Base-by-base conservation (phyloP, 805 yeast genomes). In the Tetrapisispora iriomotensis region DNA sequence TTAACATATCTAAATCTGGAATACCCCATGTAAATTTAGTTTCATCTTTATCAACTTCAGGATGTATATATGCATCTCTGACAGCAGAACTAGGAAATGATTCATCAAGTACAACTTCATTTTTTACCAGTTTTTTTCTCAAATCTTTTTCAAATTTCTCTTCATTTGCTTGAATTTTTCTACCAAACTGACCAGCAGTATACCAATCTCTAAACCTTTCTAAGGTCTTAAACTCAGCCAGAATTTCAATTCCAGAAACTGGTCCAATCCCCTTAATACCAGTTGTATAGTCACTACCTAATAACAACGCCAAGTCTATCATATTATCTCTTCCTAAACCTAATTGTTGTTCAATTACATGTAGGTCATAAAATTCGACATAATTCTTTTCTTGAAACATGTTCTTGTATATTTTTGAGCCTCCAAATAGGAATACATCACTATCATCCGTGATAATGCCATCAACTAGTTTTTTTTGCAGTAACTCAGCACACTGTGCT, bases 361-460 rank as follows among this genome's bases (percentile, higher is more conserved):
- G 67, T 28, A 67, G 59, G 28, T 74, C 68, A 54, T 87, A 92
- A 51, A 80, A 82, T 56, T 92, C 98, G 26, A 90, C 97, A 58
- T 77, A 88, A 48, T 83, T 81, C 51, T 86, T 83, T 58, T 90
- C 96, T 54, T 82, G 87, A 64, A 92, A 92, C 90, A 92, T 80
- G 60, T 92, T 90, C 48, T 87, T 82, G 61, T 90, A 92, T 3
- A 92, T 75, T 30, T 65, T 68, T 39, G 75, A 75, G 1, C 95
- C 95, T 0, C 97, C 97, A 66, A 92, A 92, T 27, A 92, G 60
- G 50, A 92, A 92, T 36, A 94, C 87, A 71, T 92, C 99, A 48
- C 95, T 85, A 66, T 92, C 99, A 62, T 92, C 99, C 0, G 98
- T 92, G 19, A 92, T 79, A 6, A 92, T 81, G 0, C 98, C 99